These are phyloP conservation scores for Arthroderma sp. DNA, from an alignment of 2,329 filamentous ascomycete genomes.

Conservation along the genomic window DNA sequence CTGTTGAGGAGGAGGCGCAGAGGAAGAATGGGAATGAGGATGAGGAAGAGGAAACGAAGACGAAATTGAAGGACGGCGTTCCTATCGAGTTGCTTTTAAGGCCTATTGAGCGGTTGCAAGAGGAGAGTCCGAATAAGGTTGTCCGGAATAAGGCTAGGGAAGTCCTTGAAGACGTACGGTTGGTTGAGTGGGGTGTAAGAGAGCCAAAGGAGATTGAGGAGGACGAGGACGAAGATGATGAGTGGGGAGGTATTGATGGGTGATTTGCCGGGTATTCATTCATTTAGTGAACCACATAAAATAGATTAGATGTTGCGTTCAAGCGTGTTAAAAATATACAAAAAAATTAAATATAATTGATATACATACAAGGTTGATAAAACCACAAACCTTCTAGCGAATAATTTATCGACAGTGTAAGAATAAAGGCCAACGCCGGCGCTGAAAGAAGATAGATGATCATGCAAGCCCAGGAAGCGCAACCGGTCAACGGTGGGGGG, in stretches of 20 bases:
- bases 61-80: conserved; percentile 24
- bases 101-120: conserved; percentile 32
- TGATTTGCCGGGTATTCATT: too few species aligned
- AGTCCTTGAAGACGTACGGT: conserved; percentile 57
- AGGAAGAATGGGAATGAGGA: conserved; percentile 20
- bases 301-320: too few species aligned
- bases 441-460: too few species aligned
- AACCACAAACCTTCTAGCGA: too few species aligned
- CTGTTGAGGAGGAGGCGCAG: conserved; percentile 23
- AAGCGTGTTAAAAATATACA: too few species aligned
- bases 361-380: too few species aligned
- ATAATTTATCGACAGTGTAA: too few species aligned
- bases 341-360: too few species aligned
- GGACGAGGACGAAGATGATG: conserved; percentile 35
- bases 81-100: conserved; percentile 30
- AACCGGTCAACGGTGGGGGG: too few species aligned
- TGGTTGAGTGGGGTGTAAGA: conserved; percentile 47
- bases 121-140: conserved; percentile 52
- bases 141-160: conserved; percentile 59
- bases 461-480: too few species aligned
- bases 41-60: conserved; percentile 14
- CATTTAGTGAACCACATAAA: too few species aligned
- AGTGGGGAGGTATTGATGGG: conserved; percentile 54
- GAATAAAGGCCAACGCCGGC: too few species aligned
- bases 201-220: conserved; percentile 30